A percentile compares a stretch with the other conserved stretches of the same genome.
phyloP scores from a whole-genome alignment of 495 filamentous ascomycete genomes.

The Lepraria neglecta region DNA sequence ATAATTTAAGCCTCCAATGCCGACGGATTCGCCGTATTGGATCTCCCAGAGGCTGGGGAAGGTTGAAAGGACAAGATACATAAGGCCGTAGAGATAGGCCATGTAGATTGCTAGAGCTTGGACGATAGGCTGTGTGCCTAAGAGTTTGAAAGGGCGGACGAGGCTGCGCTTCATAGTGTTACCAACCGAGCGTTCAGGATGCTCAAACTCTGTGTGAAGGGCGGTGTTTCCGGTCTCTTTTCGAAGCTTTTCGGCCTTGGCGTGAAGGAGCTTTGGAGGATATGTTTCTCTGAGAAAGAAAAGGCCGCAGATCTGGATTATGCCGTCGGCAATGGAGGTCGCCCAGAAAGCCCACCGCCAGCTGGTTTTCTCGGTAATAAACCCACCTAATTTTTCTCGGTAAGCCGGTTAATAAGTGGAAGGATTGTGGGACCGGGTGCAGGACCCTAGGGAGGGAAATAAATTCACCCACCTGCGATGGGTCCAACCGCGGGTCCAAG shows the following conservation, averaged over 20 bases:
- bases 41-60: slow-evolving; percentile 58
- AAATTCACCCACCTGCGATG: slow-evolving; percentile 44
- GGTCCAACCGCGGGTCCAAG: slow-evolving; percentile 63
- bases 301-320: slow-evolving; percentile 57
- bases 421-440: background rate
- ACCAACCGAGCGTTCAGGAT: slow-evolving; percentile 40
- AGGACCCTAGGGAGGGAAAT: background rate
- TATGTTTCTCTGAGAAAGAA: slow-evolving; percentile 70
- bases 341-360: slow-evolving; percentile 69
- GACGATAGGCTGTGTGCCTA: slow-evolving; percentile 55
- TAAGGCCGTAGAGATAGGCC: slow-evolving; percentile 65
- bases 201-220: slow-evolving; percentile 60
- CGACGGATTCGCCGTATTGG: slow-evolving; percentile 54
- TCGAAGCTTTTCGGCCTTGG: slow-evolving; percentile 51
- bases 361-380: slow-evolving; percentile 60
- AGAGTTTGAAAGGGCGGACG: slow-evolving; percentile 51
- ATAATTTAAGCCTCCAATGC: slow-evolving; percentile 62
- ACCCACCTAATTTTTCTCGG: slow-evolving; percentile 24
- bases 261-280: slow-evolving; percentile 52
- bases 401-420: background rate
- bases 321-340: slow-evolving; percentile 54
- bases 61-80: slow-evolving; percentile 65
- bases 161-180: slow-evolving; percentile 42
- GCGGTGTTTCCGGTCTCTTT: slow-evolving; percentile 57
- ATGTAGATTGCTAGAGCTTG: slow-evolving; percentile 56